Evolutionary conservation across 228 moss, liverwort and hornwort genomes (phyloP), one percentile per base, ranked within the genome.

Genomic region (Sphagnum magellanicum): DNA sequence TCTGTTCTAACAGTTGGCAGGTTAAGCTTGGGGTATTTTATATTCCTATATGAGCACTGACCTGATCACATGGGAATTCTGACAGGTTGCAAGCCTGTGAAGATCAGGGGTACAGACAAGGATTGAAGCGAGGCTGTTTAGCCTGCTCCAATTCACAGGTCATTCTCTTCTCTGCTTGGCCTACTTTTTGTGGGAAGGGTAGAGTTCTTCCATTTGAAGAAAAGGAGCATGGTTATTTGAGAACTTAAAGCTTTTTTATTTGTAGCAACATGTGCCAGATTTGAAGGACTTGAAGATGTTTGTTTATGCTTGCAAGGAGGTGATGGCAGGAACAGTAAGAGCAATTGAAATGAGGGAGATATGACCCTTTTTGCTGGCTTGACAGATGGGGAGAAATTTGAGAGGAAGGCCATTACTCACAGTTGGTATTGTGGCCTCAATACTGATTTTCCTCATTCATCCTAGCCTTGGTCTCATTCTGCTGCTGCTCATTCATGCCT

Each of bases 391-490:
- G 15, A 74, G 81, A 68, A 79, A 81, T 48, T 74, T 85, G 16
- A 76, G 71, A 52, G 74, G 68, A 50, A 81, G 77, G 64, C 85
- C 81, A 50, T 79, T 72, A 46, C 65, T 81, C 14, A 81, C 85
- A 52, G 76, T 85, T 64, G 81, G 79, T 55, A 72, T 85, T 4
- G 63, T 79, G 16, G 74, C 81, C 5, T 77, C 79, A 49, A 79
- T 85, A 16, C 70, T 85, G 59, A 74, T 85, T 15, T 79, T 81
- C 70, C 75, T 85, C 67, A 81, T 85, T 8, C 85, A 85, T 79
- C 85, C 85, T 53, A 81, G 78, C 60, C 67, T 81, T 50, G 85
- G 85, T 52, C 79, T 85, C 7, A 67, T 85, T 59, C 69, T 79
- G 70, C 68, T 85, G 49, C 76, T 81, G 61, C 67, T 85, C n/a